These are phyloP conservation scores for Rosa rugosa DNA, from an alignment of 306 rosid genomes.

Conservation along the genomic window DNA sequence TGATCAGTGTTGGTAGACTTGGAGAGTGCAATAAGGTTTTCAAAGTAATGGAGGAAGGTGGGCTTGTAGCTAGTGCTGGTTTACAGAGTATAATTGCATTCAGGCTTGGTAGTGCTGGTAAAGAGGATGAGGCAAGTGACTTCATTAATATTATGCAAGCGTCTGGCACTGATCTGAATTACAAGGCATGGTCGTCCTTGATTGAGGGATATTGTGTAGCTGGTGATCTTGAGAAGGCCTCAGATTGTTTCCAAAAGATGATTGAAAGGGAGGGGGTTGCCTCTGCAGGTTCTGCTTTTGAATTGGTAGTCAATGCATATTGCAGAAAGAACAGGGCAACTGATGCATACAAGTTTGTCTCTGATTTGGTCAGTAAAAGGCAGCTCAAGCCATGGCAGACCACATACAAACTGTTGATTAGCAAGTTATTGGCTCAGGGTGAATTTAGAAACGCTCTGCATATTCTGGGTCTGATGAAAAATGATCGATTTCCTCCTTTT, in stretches of 20 bases:
- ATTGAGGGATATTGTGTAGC: constrained; percentile 57
- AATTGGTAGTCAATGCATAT: constrained; percentile 50
- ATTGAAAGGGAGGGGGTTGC: constrained; percentile 52
- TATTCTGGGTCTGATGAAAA: constrained; percentile 64
- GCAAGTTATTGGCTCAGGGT: constrained; percentile 49
- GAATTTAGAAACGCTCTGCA: constrained; percentile 63
- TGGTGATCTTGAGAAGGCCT: constrained; percentile 61
- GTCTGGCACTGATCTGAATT: constrained; percentile 39
- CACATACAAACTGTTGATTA: constrained; percentile 62
- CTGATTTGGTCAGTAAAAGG: constrained; percentile 39
- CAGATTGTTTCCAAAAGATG: constrained; percentile 51
- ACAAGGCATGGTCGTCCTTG: constrained; percentile 53
- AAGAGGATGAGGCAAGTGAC: constrained; percentile 48
- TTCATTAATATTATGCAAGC: constrained; percentile 48
- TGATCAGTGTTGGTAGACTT: constrained; percentile 55
- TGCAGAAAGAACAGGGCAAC: constrained; percentile 51
- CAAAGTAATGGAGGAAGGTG: constrained; percentile 62
- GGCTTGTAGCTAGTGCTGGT: constrained; percentile 44
- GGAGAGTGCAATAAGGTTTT: constrained; percentile 54
- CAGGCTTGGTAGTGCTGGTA: constrained; percentile 47
- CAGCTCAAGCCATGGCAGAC: constrained; percentile 61
- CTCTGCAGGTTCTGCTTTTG: constrained; percentile 44
- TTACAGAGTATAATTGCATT: constrained; percentile 51
- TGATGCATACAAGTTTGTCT: constrained; percentile 58
- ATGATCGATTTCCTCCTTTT: constrained; percentile 69